Evolutionary conservation across 2,329 filamentous ascomycete species (phyloP).

Genomic region (Ophiostoma novo-ulmi): DNA sequence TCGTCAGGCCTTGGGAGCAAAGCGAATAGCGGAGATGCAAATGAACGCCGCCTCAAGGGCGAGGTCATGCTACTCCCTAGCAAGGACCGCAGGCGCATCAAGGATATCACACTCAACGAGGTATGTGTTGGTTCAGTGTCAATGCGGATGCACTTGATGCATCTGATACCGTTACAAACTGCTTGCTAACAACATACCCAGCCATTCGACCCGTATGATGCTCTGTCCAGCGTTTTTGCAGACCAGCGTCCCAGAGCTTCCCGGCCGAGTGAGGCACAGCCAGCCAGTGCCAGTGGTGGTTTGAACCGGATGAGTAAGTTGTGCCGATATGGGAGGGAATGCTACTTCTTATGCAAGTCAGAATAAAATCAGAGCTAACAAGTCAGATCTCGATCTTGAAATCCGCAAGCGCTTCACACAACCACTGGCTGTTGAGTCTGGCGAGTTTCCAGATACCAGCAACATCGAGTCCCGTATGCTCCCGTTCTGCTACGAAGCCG

Average conservation of each 20-base stretch:
- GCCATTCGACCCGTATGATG: constrained; percentile 53
- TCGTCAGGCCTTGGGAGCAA: constrained; percentile 53
- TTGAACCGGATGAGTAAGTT: constrained; percentile 73
- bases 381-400: constrained; percentile 59
- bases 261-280: constrained; percentile 50
- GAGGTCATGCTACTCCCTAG: constrained; percentile 67
- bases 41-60: constrained; percentile 60
- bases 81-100: constrained; percentile 60
- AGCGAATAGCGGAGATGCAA: constrained; percentile 59
- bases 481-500: constrained; percentile 63
- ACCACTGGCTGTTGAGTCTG: constrained; percentile 61
- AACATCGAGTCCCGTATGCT: constrained; percentile 61
- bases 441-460: constrained; percentile 62
- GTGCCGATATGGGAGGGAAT: background rate
- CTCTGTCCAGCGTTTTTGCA: constrained; percentile 47
- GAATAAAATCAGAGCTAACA: background rate
- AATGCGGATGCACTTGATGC: background rate
- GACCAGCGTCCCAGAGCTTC: constrained; percentile 46
- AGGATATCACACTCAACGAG: constrained; percentile 58
- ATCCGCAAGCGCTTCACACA: constrained; percentile 61
- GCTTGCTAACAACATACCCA: background rate
- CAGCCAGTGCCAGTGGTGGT: constrained; percentile 60
- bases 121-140: constrained; percentile 39
- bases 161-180: background rate
- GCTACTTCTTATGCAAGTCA: background rate